Conservation (phyloP, 1,139 yeast genomes). For the Arxiozyma heterogenica region DNA sequence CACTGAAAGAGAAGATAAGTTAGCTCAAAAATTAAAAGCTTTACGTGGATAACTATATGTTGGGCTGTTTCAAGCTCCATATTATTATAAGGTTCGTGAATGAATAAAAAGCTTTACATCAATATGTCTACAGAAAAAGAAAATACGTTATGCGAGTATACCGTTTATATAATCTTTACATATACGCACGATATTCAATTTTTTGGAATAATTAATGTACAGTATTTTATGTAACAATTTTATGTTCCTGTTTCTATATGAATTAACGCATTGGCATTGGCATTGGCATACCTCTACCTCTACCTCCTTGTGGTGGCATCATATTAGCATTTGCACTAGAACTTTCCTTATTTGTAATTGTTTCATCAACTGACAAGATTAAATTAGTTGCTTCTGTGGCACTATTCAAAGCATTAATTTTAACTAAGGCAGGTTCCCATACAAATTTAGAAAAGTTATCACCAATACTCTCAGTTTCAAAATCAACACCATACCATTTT, state of each 20-base stretch:
- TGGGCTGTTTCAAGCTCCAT: not conserved
- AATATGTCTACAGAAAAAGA: not conserved
- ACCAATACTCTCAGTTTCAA: constrained; percentile 72
- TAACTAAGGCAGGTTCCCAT: constrained; percentile 97
- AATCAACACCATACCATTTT: constrained; percentile 85
- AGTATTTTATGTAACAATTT: constrained; percentile 1
- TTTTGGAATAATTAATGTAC: not conserved
- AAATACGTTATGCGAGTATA: not conserved
- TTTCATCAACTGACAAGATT: constrained; percentile 89
- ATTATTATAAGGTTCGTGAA: not conserved
- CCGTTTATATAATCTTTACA: not conserved
- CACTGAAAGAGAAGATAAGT: constrained; percentile 77
- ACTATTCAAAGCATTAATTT: constrained; percentile 83
- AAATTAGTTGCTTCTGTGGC: constrained; percentile 98
- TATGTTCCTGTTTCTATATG: not conserved
- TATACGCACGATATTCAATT: not conserved
- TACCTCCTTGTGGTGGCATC: constrained; percentile 38
- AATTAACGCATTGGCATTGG: constrained; percentile 38
- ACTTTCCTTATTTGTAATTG: constrained; percentile 72
- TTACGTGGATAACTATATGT: constrained; percentile 37
- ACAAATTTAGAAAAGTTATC: constrained; percentile 80
- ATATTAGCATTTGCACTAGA: constrained; percentile 46
- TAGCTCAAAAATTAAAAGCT: constrained; percentile 84
- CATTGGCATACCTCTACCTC: constrained; percentile 62
- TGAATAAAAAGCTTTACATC: not conserved